A percentile compares a stretch with the other conserved stretches of the same genome.
phyloP scores from a whole-genome alignment of 2,329 filamentous ascomycete species.

The Coniochaeta sp. region DNA sequence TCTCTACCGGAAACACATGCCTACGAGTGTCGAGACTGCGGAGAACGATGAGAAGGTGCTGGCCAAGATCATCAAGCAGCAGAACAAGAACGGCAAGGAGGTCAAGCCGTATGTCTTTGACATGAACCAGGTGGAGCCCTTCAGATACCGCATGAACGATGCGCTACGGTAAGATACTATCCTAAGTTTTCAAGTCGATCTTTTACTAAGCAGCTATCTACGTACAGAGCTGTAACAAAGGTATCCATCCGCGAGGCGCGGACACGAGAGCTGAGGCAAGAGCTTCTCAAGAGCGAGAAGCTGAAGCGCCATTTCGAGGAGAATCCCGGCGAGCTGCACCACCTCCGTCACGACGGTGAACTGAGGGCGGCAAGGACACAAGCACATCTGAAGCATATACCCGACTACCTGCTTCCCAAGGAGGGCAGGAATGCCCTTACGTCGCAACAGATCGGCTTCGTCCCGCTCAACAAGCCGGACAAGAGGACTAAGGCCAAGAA shows the following conservation, averaged over 20 bases:
- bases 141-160: conserved; percentile 91
- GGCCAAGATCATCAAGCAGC: conserved; percentile 70
- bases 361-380: conserved; percentile 77
- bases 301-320: conserved; percentile 95
- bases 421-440: conserved; percentile 65
- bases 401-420: conserved; percentile 81
- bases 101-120: conserved; percentile 91
- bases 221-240: conserved; percentile 64
- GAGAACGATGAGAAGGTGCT: conserved; percentile 83
- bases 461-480: conserved; percentile 54
- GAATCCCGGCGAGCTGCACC: conserved; percentile 81
- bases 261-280: conserved; percentile 78
- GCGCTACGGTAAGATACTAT: conserved; percentile 34
- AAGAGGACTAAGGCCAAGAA: conserved; percentile 37
- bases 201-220: background rate
- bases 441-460: conserved; percentile 65
- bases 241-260: conserved; percentile 87
- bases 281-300: conserved; percentile 90
- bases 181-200: background rate
- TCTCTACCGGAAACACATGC: conserved; percentile 80
- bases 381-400: conserved; percentile 86
- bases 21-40: conserved; percentile 67
- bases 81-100: conserved; percentile 70
- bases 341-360: conserved; percentile 86
- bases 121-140: conserved; percentile 87